These are phyloP conservation scores for Phytophthora quininea DNA, from an alignment of 352 stramenopile species.

Conservation along the genomic window DNA sequence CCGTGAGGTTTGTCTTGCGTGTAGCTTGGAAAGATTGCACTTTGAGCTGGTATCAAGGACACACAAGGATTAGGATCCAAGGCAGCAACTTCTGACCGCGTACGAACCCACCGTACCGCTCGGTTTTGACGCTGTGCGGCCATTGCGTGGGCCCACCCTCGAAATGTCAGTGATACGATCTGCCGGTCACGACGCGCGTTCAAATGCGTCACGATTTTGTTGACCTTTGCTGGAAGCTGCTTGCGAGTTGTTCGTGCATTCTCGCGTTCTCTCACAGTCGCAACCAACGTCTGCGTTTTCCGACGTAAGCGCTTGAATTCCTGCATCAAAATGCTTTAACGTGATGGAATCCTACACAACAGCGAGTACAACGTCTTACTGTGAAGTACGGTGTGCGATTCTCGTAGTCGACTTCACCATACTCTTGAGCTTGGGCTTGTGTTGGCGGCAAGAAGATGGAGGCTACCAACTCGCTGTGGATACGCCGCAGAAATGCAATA, in stretches of 20 bases:
- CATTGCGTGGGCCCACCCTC: slow-evolving; percentile 47
- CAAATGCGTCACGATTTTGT: slow-evolving; percentile 38
- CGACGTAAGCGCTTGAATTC: slow-evolving; percentile 66
- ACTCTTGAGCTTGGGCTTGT: slow-evolving; percentile 22
- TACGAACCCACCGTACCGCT: slow-evolving; percentile 25
- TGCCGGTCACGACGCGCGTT: slow-evolving; percentile 20
- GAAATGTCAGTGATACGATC: slow-evolving; percentile 47
- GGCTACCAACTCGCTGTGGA: slow-evolving; percentile 54
- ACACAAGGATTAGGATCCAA: not conserved
- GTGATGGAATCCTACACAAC: not conserved
- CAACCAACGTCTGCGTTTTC: slow-evolving; percentile 54
- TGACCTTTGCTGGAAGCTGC: slow-evolving; percentile 50
- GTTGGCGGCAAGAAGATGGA: slow-evolving; percentile 59
- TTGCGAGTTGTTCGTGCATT: slow-evolving; percentile 44
- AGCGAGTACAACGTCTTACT: slow-evolving; percentile 19
- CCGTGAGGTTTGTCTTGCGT: slow-evolving; percentile 56
- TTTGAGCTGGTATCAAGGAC: slow-evolving; percentile 49
- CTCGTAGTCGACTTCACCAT: slow-evolving; percentile 33
- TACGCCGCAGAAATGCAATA: slow-evolving; percentile 50
- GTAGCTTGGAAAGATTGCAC: slow-evolving; percentile 60
- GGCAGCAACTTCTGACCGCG: not conserved
- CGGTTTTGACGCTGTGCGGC: slow-evolving; percentile 51
- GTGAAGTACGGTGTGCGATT: slow-evolving; percentile 65
- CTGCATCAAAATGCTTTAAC: slow-evolving; percentile 20
- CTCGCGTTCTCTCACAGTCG: slow-evolving; percentile 60